Conservation (phyloP, 192 early-diverging fungal genomes). For the Backusella luteola region DNA sequence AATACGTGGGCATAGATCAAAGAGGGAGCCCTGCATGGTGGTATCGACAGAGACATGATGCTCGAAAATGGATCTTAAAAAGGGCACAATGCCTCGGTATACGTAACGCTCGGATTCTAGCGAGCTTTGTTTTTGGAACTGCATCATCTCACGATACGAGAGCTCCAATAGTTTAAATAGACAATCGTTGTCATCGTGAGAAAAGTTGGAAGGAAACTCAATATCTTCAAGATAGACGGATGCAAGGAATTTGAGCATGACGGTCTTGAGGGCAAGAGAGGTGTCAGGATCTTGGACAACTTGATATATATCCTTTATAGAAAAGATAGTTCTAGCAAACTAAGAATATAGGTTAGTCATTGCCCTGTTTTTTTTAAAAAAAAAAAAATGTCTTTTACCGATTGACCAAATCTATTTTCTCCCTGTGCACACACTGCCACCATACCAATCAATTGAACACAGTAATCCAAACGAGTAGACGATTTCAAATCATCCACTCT, state of each 20-base stretch:
- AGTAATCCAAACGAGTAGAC: conserved; percentile 15
- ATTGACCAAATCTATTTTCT: conserved; percentile 28
- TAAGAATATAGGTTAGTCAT: neutral
- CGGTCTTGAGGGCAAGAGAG: conserved; percentile 6
- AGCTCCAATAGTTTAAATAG: neutral
- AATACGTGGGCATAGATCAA: conserved; percentile 4
- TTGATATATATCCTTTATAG: conserved; percentile 9
- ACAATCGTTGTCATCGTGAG: conserved; percentile 1
- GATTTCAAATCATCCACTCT: conserved; percentile 9
- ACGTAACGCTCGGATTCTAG: neutral
- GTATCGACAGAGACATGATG: conserved; percentile 21
- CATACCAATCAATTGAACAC: conserved; percentile 19
- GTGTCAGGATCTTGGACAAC: neutral
- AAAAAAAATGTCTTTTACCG: neutral
- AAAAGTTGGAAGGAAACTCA: conserved; percentile 10
- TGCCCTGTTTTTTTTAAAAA: neutral
- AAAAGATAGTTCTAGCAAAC: conserved; percentile 27
- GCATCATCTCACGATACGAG: neutral
- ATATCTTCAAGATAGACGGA: conserved; percentile 23
- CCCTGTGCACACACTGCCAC: conserved; percentile 23
- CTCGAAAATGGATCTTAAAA: conserved; percentile 20
- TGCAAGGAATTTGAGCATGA: conserved; percentile 9
- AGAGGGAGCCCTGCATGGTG: neutral
- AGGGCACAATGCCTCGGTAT: conserved; percentile 13
- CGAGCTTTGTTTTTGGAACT: neutral